Evolutionary conservation across 768 basidiomycete genomes (phyloP).

Genomic region (Coprinopsis sp.): DNA sequence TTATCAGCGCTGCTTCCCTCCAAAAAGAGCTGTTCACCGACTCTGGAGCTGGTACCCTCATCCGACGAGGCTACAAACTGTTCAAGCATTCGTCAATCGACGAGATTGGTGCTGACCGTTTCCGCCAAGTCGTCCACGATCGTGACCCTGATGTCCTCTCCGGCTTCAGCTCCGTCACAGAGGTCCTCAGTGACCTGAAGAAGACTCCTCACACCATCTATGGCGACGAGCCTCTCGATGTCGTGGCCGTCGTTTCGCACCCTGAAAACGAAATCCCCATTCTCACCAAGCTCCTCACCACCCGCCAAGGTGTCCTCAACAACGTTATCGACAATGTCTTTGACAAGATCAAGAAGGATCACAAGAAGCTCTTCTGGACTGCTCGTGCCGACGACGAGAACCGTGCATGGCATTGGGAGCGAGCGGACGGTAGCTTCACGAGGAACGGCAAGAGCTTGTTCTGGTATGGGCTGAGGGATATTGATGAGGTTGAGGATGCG

Average conservation of each 20-base stretch:
- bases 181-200: constrained; percentile 78
- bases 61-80: constrained; percentile 96
- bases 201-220: constrained; percentile 88
- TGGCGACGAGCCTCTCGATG: constrained; percentile 97
- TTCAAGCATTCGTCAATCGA: constrained; percentile 84
- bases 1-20: constrained; percentile 87
- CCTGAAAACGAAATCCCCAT: constrained; percentile 86
- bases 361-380: constrained; percentile 96
- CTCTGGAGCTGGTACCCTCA: constrained; percentile 94
- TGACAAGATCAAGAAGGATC: constrained; percentile 92
- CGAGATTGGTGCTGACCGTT: constrained; percentile 84
- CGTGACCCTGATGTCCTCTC: constrained; percentile 88
- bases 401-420: constrained; percentile 97
- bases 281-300: constrained; percentile 88
- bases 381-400: constrained; percentile 91
- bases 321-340: constrained; percentile 97
- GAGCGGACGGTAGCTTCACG: constrained; percentile 96
- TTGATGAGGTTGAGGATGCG: constrained; percentile 84
- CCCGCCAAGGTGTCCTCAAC: constrained; percentile 86
- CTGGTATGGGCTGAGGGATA: constrained; percentile 95
- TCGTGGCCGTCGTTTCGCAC: constrained; percentile 89
- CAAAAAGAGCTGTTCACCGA: constrained; percentile 99
- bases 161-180: constrained; percentile 81
- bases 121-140: constrained; percentile 92
- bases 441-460: constrained; percentile 90